A percentile compares a stretch with the other conserved stretches of the same genome.
These are phyloP conservation scores for Linnemannia exigua DNA, from an alignment of 192 early-diverging fungal genomes.

Conservation along the genomic window DNA sequence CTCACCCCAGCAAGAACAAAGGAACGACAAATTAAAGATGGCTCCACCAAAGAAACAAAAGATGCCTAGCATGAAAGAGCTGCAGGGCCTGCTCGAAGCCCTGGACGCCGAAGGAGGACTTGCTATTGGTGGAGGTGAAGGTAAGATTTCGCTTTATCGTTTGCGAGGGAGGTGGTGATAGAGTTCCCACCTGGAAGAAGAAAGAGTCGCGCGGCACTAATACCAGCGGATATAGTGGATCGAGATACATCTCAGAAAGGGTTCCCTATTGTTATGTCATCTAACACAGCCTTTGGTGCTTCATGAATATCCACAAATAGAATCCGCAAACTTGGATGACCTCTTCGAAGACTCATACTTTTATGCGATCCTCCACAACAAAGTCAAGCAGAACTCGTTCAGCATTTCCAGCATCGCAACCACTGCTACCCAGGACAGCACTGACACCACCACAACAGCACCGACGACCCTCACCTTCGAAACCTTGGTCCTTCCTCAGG, in stretches of 20 bases:
- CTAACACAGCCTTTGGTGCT: not conserved
- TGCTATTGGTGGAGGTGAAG: constrained; percentile 40
- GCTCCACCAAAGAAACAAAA: constrained; percentile 41
- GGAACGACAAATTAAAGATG: constrained; percentile 9
- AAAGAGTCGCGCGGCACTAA: not conserved
- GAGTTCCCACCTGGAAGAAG: no score
- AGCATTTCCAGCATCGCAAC: not conserved
- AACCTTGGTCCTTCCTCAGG: constrained; percentile 27
- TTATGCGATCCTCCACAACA: constrained; percentile 35
- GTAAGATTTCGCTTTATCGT: not conserved
- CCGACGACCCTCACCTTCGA: constrained; percentile 9
- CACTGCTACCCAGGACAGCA: not conserved
- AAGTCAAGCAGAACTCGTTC: constrained; percentile 20
- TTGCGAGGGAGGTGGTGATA: no score
- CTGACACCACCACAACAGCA: not conserved
- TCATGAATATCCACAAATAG: not conserved
- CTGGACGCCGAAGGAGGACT: constrained; percentile 45
- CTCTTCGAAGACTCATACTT: constrained; percentile 52
- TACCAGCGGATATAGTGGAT: no score
- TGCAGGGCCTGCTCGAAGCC: constrained; percentile 34
- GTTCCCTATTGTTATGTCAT: not conserved
- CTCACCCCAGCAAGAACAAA: not conserved
- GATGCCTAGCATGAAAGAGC: constrained; percentile 55
- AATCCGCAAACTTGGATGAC: constrained; percentile 41
- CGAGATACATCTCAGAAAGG: not conserved